Base-by-base conservation (phyloP, 225 moss, liverwort and hornwort genomes). In the Asterella californica region DNA sequence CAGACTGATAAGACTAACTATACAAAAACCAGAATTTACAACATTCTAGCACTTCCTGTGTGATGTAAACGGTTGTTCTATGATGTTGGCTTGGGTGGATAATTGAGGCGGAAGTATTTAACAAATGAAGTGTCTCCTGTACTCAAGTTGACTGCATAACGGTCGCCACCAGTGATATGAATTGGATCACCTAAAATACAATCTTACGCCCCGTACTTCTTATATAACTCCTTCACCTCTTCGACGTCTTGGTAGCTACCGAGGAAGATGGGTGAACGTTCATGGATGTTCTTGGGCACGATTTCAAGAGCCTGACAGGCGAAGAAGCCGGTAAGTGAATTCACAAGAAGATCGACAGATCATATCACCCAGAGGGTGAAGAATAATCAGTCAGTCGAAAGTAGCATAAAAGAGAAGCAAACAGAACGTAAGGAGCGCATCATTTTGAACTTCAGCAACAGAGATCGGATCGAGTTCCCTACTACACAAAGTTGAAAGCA, bases 171-270 rank as follows among this genome's bases (percentile, higher is more conserved):
- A 76, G 21, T 76, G 59, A 59, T 59, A 9, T 57, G 19, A 22
- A 21, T 60, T 12, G 10, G 7, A 34, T 74, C 74, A 50, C 29
- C 30, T 2, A 73, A 38, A 42, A 5, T 45, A 38, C 46, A 42
- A n/a, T 6, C 54, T 77, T 77, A 79, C 34, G 72, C 72, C 0
- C 55, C 48, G 74, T 82, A 63, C 79, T 86, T 75, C 18, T 88
- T 89, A 79, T 99, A 95, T 77, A 99, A 83, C 49, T 83, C 82
- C 83, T 95, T 99, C 73, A 99, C 92, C 87, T 93, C 93, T 77
- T 99, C 95, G 42, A 99, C 95, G 76, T 99, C 97, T 10, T 95
- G 93, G 74, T 80, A 91, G 81, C 97, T 99, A 78, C 97, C 97
- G 62, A 99, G 83, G 85, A 99, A 95, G 75, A 99, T 95, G 45